Conservation (phyloP, 148 eudicot genomes). For the Rhododendron griersonianum region DNA sequence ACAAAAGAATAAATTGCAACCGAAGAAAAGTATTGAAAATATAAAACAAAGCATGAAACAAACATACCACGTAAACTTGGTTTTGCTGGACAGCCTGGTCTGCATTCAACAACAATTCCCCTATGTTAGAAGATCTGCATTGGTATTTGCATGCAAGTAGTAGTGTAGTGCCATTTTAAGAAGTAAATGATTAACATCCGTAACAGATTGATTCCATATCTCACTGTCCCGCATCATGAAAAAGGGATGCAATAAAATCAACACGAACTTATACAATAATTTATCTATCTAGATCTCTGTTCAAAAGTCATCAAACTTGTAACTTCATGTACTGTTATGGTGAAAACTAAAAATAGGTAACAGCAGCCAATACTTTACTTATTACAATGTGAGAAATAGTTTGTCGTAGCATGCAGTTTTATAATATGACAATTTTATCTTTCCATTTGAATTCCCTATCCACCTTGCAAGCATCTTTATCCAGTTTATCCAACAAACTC, state of each 20-base stretch:
- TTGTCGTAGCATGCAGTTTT: not conserved
- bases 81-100: slow-evolving; percentile 36
- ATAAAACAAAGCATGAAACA: not conserved
- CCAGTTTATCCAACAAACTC: not conserved
- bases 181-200: not conserved
- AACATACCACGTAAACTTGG: slow-evolving; percentile 43
- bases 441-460: not conserved
- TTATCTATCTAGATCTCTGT: not conserved
- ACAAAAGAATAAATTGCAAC: not conserved
- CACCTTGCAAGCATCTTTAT: not conserved
- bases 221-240: not conserved
- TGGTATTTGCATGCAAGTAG: not conserved
- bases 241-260: not conserved
- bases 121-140: slow-evolving; percentile 2
- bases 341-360: not conserved
- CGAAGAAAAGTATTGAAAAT: not conserved
- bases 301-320: not conserved
- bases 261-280: not conserved
- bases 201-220: not conserved
- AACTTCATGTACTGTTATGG: not conserved
- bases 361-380: not conserved
- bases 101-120: slow-evolving; percentile 24
- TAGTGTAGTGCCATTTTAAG: not conserved
- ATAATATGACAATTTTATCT: not conserved
- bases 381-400: not conserved